These are phyloP conservation scores for Phlegmacium glaucopus DNA, from an alignment of 768 basidiomycete species.

Conservation along the genomic window DNA sequence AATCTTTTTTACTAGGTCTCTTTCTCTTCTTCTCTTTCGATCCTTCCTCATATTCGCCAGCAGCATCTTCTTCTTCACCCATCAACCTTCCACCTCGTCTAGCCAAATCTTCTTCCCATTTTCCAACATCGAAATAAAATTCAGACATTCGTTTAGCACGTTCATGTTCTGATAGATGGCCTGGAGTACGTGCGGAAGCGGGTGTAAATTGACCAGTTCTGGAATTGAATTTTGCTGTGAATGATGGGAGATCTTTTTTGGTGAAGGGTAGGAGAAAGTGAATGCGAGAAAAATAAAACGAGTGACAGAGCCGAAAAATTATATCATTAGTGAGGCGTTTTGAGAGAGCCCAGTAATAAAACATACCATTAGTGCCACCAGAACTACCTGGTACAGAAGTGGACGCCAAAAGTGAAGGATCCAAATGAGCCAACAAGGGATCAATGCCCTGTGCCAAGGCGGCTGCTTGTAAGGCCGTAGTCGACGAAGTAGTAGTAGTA, in stretches of 20 bases:
- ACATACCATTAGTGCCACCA: constrained; percentile 24
- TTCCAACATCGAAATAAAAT: constrained; percentile 82
- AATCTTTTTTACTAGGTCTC: constrained; percentile 75
- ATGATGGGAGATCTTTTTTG: constrained; percentile 35
- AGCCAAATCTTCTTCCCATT: constrained; percentile 73
- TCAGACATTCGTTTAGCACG: constrained; percentile 83
- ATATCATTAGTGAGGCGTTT: not conserved
- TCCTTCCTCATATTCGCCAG: constrained; percentile 44
- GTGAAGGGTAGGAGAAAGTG: not conserved
- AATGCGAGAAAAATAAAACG: not conserved
- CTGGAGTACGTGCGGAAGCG: constrained; percentile 64
- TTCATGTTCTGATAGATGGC: constrained; percentile 77
- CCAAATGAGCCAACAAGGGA: constrained; percentile 75
- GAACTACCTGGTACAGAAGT: constrained; percentile 24
- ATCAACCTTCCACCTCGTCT: constrained; percentile 34
- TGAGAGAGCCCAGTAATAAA: not conserved
- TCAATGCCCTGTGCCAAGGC: constrained; percentile 81
- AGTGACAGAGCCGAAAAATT: not conserved
- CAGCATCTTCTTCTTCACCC: constrained; percentile 37
- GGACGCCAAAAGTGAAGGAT: constrained; percentile 59
- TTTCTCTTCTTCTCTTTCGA: constrained; percentile 72
- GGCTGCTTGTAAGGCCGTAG: constrained; percentile 53
- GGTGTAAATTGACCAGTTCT: constrained; percentile 76
- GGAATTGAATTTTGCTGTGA: constrained; percentile 76
- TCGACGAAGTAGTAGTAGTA: constrained; percentile 16